phyloP scores from a whole-genome alignment of 2,329 filamentous ascomycete species.

The Fusarium guadeloupense region DNA sequence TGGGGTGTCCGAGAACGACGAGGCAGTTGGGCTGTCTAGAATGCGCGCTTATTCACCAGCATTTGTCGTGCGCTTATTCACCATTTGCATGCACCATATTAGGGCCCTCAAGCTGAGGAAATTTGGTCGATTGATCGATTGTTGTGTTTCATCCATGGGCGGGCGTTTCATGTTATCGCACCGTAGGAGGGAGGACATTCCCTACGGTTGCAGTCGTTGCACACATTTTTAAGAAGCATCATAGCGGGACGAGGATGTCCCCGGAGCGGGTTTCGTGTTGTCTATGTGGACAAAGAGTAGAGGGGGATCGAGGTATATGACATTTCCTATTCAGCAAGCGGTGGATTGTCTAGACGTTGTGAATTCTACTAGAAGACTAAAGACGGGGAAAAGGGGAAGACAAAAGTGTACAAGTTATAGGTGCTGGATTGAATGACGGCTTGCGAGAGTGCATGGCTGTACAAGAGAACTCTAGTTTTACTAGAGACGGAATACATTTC shows the following conservation, averaged over 20 bases:
- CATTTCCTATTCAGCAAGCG: constrained; percentile 1
- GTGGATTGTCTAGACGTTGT: constrained; percentile 18
- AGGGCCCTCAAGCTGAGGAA: not conserved
- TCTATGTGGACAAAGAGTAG: constrained; percentile 3
- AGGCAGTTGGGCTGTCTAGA: constrained; percentile 77
- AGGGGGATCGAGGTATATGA: constrained; percentile 1
- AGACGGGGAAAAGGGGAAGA: constrained; percentile 13
- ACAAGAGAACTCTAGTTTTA: constrained; percentile 5
- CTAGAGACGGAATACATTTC: constrained; percentile 15
- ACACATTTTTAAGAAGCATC: constrained; percentile 22
- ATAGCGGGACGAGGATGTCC: constrained; percentile 25
- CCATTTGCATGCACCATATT: constrained; percentile 1
- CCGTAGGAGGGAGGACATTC: constrained; percentile 4
- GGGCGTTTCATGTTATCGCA: constrained; percentile 30
- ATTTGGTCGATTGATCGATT: constrained; percentile 4
- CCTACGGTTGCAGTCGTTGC: constrained; percentile 12
- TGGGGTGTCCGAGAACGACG: constrained; percentile 75
- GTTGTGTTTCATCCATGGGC: constrained; percentile 19
- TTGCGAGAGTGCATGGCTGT: constrained; percentile 7
- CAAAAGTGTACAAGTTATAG: not conserved
- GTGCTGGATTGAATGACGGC: not conserved
- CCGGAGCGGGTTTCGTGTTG: constrained; percentile 11
- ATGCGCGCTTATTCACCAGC: not conserved
- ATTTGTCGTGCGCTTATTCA: constrained; percentile 1
- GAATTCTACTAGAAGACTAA: constrained; percentile 15